Evolutionary conservation across 768 basidiomycete genomes (phyloP).

Genomic region (Cantharellus anzutake): DNA sequence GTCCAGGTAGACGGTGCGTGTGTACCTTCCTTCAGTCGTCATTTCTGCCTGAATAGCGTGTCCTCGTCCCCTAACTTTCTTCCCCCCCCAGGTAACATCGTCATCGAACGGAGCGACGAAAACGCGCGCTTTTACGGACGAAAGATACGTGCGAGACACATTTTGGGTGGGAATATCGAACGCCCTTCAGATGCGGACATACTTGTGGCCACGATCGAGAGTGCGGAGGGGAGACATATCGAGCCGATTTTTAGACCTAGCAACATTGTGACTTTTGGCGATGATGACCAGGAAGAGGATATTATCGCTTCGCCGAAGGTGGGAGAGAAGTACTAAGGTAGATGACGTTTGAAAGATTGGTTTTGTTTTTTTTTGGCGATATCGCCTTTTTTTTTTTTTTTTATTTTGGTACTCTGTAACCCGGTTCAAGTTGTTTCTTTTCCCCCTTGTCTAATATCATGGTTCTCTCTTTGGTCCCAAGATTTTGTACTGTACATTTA

Average conservation of each 20-base stretch:
- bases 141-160: neutral
- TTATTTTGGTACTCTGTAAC: too few relatives aligned
- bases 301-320: too few relatives aligned
- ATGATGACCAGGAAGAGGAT: too few relatives aligned
- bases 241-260: neutral
- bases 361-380: too few relatives aligned
- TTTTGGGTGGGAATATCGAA: neutral
- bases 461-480: too few relatives aligned
- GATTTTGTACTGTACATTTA: too few relatives aligned
- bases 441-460: too few relatives aligned
- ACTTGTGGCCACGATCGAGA: neutral
- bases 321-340: too few relatives aligned
- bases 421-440: too few relatives aligned
- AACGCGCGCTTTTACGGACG: slow-evolving; percentile 2
- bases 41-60: neutral
- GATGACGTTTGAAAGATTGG: too few relatives aligned
- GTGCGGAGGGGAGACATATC: neutral
- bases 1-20: neutral
- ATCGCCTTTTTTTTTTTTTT: too few relatives aligned
- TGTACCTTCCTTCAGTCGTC: neutral
- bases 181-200: neutral
- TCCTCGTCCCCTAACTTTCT: neutral
- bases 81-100: slow-evolving; percentile 1
- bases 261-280: too few relatives aligned
- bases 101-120: slow-evolving; percentile 4